Conservation (phyloP, 2,329 filamentous ascomycete species). For the Gnomoniopsis sp. region DNA sequence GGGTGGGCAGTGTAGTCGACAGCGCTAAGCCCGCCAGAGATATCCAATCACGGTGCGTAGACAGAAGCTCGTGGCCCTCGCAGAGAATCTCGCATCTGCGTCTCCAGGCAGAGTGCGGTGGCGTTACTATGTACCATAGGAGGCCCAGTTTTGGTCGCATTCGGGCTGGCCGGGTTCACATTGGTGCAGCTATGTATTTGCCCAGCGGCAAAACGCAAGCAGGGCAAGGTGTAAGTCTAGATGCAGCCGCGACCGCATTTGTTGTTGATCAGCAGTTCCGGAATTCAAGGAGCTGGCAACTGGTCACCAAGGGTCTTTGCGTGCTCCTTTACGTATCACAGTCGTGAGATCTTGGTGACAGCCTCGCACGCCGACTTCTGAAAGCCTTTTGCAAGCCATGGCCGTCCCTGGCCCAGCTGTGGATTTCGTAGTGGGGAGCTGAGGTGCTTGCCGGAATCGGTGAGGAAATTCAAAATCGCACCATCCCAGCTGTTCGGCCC, state of each 20-base stretch:
- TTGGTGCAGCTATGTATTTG: not conserved
- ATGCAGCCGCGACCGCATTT: not conserved
- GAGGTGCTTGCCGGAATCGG: not conserved
- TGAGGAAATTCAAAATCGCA: not conserved
- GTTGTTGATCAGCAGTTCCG: not conserved
- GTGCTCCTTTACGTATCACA: not conserved
- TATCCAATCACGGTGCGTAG: not conserved
- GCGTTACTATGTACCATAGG: too few relatives aligned
- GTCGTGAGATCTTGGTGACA: not conserved
- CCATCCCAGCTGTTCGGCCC: not conserved
- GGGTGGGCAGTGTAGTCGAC: not conserved
- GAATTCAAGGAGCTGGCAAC: not conserved
- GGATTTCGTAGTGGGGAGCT: not conserved
- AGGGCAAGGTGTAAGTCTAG: not conserved
- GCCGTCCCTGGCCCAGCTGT: not conserved
- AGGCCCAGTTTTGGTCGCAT: not conserved
- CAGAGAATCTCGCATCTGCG: not conserved
- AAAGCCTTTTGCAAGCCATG: not conserved
- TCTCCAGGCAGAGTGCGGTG: not conserved
- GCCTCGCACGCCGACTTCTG: not conserved
- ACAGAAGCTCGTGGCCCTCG: not conserved
- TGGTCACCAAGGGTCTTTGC: too few relatives aligned
- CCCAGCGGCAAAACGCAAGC: not conserved
- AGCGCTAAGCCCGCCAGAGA: not conserved
- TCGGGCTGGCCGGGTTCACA: not conserved